These are phyloP conservation scores for Gomphus sp. DNA, from an alignment of 1,284 basidiomycete genomes.

Conservation along the genomic window DNA sequence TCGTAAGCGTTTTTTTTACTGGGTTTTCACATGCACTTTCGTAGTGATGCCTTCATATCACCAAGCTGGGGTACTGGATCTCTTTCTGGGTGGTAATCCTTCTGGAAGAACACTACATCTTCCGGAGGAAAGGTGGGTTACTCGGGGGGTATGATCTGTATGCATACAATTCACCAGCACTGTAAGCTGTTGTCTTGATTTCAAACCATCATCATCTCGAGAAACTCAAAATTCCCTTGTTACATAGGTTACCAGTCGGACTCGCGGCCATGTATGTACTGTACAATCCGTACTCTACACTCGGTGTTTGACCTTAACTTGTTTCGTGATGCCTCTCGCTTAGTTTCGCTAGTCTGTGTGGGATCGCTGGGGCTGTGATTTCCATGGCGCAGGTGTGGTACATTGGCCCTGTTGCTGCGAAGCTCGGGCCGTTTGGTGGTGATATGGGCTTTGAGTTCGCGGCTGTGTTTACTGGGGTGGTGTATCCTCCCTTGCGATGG, in stretches of 20 bases:
- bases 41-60: neutral
- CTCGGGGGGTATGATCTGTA: conserved; percentile 45
- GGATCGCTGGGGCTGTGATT: too few relatives aligned
- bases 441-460: too few relatives aligned
- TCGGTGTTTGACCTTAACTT: neutral
- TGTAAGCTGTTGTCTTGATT: conserved; percentile 20
- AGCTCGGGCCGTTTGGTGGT: too few relatives aligned
- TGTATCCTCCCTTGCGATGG: too few relatives aligned
- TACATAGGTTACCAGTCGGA: conserved; percentile 41
- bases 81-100: conserved; percentile 50
- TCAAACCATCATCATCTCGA: neutral
- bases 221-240: neutral
- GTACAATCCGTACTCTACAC: neutral
- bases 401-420: too few relatives aligned
- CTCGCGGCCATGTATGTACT: conserved; percentile 39
- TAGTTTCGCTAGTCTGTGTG: neutral
- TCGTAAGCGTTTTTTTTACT: conserved; percentile 9
- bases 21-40: conserved; percentile 18
- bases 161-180: conserved; percentile 40
- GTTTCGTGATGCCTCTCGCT: conserved; percentile 18
- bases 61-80: conserved; percentile 52
- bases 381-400: too few relatives aligned
- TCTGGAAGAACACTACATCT: conserved; percentile 48
- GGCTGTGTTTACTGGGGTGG: too few relatives aligned
- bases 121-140: conserved; percentile 33